Percentiles rank a stretch among this genome's conserved stretches.
Evolutionary conservation across 768 basidiomycete genomes (phyloP).

Genomic region (Lyophyllum atratum): DNA sequence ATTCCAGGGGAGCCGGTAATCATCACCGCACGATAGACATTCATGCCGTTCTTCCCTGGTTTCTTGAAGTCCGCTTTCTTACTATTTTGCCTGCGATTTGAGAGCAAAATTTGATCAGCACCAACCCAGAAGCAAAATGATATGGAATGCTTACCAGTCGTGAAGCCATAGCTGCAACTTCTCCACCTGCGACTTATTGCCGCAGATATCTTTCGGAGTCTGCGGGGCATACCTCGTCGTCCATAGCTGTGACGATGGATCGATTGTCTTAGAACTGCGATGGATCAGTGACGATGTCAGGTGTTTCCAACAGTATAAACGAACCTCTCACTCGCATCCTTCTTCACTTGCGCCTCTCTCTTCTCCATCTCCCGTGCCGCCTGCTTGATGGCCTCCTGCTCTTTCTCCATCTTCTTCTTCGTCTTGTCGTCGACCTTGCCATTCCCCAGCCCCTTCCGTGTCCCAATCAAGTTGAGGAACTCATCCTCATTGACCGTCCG

Average conservation of each 20-base stretch:
- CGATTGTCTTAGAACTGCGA: slow-evolving; percentile 32
- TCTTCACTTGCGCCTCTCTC: slow-evolving; percentile 59
- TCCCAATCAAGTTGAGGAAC: slow-evolving; percentile 81
- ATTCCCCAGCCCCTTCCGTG: slow-evolving; percentile 55
- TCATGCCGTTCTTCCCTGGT: slow-evolving; percentile 89
- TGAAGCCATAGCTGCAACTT: slow-evolving; percentile 86
- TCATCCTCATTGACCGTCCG: slow-evolving; percentile 83
- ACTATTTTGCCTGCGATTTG: slow-evolving; percentile 62
- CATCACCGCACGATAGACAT: slow-evolving; percentile 82
- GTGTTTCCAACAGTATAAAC: not conserved
- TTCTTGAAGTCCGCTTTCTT: slow-evolving; percentile 85
- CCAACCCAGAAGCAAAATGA: not conserved
- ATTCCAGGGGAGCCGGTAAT: slow-evolving; percentile 96
- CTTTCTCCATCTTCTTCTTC: slow-evolving; percentile 78
- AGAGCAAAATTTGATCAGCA: not conserved
- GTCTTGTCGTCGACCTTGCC: slow-evolving; percentile 75
- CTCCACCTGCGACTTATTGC: slow-evolving; percentile 92
- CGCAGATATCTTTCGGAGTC: slow-evolving; percentile 86
- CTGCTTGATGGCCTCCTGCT: slow-evolving; percentile 70
- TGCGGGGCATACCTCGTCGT: slow-evolving; percentile 94
- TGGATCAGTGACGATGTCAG: not conserved
- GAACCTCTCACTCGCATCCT: slow-evolving; percentile 24
- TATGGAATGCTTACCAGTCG: slow-evolving; percentile 73
- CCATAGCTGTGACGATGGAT: slow-evolving; percentile 79
- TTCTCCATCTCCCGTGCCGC: slow-evolving; percentile 80